phyloP scores from a whole-genome alignment of 345 rosid genomes.

The Rhizophora mangle region DNA sequence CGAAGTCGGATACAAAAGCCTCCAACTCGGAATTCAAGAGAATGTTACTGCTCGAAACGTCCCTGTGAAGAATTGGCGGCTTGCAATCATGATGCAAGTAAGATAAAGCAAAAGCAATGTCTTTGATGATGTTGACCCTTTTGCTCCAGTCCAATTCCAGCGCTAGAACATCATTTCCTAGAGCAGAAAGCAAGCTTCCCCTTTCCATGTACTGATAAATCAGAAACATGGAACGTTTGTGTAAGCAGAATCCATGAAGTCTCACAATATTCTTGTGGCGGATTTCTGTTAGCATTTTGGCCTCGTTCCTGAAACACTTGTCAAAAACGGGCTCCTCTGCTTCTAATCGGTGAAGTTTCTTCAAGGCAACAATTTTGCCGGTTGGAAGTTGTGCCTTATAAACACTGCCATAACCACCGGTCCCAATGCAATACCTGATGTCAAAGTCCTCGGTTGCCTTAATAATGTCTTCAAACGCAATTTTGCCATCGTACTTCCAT shows the following conservation, averaged over 20 bases:
- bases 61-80: neutral
- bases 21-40: neutral
- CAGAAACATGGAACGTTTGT: neutral
- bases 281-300: neutral
- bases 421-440: neutral
- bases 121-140: neutral
- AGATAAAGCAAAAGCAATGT: neutral
- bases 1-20: neutral
- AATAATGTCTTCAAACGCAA: neutral
- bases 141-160: neutral
- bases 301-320: neutral
- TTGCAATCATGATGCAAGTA: neutral
- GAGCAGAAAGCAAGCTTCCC: neutral
- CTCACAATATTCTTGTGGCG: neutral
- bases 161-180: neutral
- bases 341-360: neutral
- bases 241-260: neutral
- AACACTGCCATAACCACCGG: neutral
- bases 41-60: neutral
- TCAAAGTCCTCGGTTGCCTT: neutral
- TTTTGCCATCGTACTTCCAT: neutral
- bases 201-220: neutral
- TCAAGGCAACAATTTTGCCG: neutral
- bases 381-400: neutral
- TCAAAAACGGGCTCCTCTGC: neutral